Percentiles rank a stretch among this genome's conserved stretches.
phyloP scores from a whole-genome alignment of 2,329 filamentous ascomycete species.

The Aspergillus floridensis region DNA sequence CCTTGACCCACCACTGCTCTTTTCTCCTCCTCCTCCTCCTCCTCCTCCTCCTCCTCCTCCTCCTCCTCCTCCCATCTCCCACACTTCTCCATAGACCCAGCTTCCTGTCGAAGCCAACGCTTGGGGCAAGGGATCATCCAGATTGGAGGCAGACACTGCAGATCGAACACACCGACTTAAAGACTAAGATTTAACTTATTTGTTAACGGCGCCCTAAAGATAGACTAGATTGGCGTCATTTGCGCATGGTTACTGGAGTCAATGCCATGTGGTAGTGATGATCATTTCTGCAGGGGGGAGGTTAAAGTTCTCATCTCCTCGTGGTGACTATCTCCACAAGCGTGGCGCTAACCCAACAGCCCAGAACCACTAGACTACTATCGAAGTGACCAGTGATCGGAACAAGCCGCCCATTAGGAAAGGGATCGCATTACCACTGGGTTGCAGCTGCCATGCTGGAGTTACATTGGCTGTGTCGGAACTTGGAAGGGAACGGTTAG shows the following conservation, averaged over 20 bases:
- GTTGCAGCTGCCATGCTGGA: neutral
- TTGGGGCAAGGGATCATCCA: slow-evolving; percentile 4
- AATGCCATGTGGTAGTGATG: neutral
- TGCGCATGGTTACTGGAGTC: neutral
- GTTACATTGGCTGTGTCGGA: neutral
- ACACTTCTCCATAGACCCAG: neutral
- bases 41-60: too few relatives aligned
- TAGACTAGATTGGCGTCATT: neutral
- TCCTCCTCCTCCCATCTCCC: neutral
- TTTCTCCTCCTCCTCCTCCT: neutral
- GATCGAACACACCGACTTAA: neutral
- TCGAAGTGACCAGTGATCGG: neutral
- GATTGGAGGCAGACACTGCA: neutral
- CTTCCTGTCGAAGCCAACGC: neutral
- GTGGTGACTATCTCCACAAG: neutral
- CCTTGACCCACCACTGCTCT: neutral
- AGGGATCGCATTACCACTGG: neutral
- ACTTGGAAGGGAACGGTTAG: neutral
- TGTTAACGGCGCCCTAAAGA: neutral
- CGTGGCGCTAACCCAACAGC: neutral
- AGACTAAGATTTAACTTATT: neutral
- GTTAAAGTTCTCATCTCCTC: neutral
- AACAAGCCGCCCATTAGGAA: neutral
- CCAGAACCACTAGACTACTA: neutral
- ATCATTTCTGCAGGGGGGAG: neutral